Base-by-base conservation (phyloP, 257 asterid species). In the Gentiana straminea region DNA sequence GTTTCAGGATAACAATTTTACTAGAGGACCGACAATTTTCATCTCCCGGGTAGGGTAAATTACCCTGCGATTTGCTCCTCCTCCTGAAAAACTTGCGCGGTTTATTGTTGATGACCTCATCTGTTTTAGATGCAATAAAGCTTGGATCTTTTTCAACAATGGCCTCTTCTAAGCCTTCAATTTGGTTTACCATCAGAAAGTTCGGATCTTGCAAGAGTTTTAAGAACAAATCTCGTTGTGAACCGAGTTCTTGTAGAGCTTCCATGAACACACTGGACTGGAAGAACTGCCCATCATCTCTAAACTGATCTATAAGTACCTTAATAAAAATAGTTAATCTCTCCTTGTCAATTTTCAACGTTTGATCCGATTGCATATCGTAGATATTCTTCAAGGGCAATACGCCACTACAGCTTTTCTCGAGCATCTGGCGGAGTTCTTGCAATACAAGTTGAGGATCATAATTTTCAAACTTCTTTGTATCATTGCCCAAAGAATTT, bases 11-110 rank as follows among this genome's bases (percentile, higher is more conserved):
- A 50, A 83, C 84, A 57, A 84, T 87, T 78, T 79, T 79, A 73
- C 74, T 81, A 33, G 79, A 63, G 58, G 81, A 65, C 64, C 68
- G 80, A 63, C 65, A 34, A 54, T 66, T 80, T 53, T 73, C 83
- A 64, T 73, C 73, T 65, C 58, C 81, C 52, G 68, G 69, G 43
- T 73, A 48, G n/a, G 88, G 70, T 62, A 48, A 79, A 68, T 71
- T 61, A 33, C 80, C 97, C 32, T 78, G 73, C 60, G 97, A 84
- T 71, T 83, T 92, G 81, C 81, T 83, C 71, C 92, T 80, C 62
- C 95, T 75, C 46, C 84, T 68, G 69, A 85, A 83, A 72, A 88
- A 79, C 54, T 75, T 76, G 9, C 73, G 68, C 37, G 45, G 79
- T 57, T 86, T 86, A 45, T 61, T 81, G 60, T 60, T 66, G 67